A percentile compares a stretch with the other conserved stretches of the same genome.
Conservation (phyloP, 257 asterid genomes). For the Solanum peruvianum region DNA sequence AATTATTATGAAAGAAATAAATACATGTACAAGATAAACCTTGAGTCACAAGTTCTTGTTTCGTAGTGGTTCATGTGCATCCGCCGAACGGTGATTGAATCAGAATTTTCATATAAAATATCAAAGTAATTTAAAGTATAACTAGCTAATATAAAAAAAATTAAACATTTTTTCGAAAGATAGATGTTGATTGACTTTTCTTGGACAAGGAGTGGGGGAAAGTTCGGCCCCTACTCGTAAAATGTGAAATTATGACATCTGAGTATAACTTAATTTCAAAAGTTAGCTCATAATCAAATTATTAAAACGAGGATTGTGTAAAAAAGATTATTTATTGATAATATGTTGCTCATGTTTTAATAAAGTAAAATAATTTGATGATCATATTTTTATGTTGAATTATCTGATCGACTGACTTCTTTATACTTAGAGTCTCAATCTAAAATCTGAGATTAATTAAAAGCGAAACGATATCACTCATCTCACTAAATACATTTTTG, state of each 20-base stretch:
- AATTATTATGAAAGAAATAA: not conserved
- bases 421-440: not conserved
- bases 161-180: not conserved
- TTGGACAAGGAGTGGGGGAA: not conserved
- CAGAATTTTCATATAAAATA: not conserved
- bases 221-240: not conserved
- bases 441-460: not conserved
- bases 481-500: not conserved
- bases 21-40: not conserved
- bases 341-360: not conserved
- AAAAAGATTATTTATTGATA: not conserved
- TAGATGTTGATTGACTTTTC: not conserved
- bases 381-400: not conserved
- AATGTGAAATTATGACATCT: too few species aligned
- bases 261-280: not conserved
- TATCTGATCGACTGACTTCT: not conserved
- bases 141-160: not conserved
- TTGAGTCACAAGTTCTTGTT: not conserved
- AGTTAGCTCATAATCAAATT: too few species aligned
- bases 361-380: not conserved
- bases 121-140: not conserved
- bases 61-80: not conserved
- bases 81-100: not conserved
- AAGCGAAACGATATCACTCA: not conserved
- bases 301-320: not conserved